Evolutionary conservation across 1,284 basidiomycete species (phyloP).

Genomic region (Ganoderma meredithae): DNA sequence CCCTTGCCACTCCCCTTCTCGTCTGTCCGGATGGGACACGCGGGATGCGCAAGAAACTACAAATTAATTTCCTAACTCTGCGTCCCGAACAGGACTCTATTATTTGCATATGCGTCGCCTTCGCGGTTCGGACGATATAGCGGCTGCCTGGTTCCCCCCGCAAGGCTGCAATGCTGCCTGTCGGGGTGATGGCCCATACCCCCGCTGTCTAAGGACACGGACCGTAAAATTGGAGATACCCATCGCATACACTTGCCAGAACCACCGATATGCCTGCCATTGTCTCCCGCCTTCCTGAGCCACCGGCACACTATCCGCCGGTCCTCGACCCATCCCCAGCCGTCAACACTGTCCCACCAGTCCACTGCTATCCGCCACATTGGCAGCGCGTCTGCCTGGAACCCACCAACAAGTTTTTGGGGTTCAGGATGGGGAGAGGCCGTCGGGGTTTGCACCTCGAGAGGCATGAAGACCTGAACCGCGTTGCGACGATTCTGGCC

Average conservation of each 20-base stretch:
- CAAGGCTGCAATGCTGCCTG: slow-evolving; percentile 21
- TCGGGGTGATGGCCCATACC: slow-evolving; percentile 26
- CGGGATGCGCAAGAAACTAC: not conserved
- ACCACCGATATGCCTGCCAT: slow-evolving; percentile 5
- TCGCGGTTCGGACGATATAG: slow-evolving; percentile 67
- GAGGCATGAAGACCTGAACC: slow-evolving; percentile 12
- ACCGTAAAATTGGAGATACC: slow-evolving; percentile 37
- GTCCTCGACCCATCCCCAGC: slow-evolving; percentile 18
- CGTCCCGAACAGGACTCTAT: slow-evolving; percentile 62
- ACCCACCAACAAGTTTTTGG: slow-evolving; percentile 9
- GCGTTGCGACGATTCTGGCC: slow-evolving; percentile 23
- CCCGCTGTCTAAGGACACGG: slow-evolving; percentile 27
- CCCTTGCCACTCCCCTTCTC: not conserved
- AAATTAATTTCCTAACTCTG: slow-evolving; percentile 24
- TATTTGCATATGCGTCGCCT: slow-evolving; percentile 79
- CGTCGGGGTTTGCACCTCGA: not conserved
- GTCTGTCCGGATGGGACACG: not conserved
- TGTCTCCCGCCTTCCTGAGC: slow-evolving; percentile 21
- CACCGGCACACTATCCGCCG: slow-evolving; percentile 23
- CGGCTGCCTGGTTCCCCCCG: slow-evolving; percentile 2
- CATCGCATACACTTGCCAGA: slow-evolving; percentile 24
- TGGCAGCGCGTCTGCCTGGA: slow-evolving; percentile 1
- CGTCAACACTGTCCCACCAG: slow-evolving; percentile 6
- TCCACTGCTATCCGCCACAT: not conserved
- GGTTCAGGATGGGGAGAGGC: slow-evolving; percentile 9